Evolutionary conservation across 306 rosid species (phyloP).

Genomic region (Heteromeles arbutifolia): DNA sequence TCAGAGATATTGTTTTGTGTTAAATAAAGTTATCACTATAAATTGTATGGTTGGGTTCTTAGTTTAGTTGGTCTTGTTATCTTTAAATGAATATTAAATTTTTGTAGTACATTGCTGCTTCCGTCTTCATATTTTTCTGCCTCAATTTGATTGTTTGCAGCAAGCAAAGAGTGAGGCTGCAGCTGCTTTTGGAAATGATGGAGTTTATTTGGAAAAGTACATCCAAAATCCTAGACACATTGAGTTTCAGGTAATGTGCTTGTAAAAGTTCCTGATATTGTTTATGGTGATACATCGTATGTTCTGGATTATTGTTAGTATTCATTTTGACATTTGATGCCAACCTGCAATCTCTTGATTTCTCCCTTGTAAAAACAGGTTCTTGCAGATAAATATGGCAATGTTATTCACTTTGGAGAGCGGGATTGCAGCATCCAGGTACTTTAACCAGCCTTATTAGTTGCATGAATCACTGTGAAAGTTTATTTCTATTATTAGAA

Average conservation of each 20-base stretch:
- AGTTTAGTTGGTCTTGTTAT: not conserved
- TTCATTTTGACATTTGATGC: not conserved
- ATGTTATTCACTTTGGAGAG: slow-evolving; percentile 97
- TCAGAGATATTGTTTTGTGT: not conserved
- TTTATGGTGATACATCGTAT: not conserved
- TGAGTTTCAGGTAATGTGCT: slow-evolving; percentile 78
- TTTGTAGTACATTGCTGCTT: not conserved
- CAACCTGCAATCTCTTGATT: not conserved
- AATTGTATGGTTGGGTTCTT: not conserved
- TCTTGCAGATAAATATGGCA: slow-evolving; percentile 89
- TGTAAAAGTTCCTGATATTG: not conserved
- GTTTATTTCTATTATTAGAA: slow-evolving; percentile 8
- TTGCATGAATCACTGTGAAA: slow-evolving; percentile 3
- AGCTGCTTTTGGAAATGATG: slow-evolving; percentile 98
- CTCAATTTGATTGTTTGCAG: slow-evolving; percentile 45
- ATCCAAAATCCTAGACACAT: slow-evolving; percentile 95
- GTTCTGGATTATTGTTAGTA: not conserved
- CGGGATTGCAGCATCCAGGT: slow-evolving; percentile 99
- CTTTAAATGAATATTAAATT: not conserved
- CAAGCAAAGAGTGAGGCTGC: slow-evolving; percentile 99
- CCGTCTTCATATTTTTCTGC: not conserved
- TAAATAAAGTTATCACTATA: not conserved
- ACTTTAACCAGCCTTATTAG: slow-evolving; percentile 4
- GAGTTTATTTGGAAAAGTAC: slow-evolving; percentile 96
- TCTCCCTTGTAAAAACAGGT: slow-evolving; percentile 46